Conservation (phyloP, 306 rosid genomes). For the Prunus davidiana region DNA sequence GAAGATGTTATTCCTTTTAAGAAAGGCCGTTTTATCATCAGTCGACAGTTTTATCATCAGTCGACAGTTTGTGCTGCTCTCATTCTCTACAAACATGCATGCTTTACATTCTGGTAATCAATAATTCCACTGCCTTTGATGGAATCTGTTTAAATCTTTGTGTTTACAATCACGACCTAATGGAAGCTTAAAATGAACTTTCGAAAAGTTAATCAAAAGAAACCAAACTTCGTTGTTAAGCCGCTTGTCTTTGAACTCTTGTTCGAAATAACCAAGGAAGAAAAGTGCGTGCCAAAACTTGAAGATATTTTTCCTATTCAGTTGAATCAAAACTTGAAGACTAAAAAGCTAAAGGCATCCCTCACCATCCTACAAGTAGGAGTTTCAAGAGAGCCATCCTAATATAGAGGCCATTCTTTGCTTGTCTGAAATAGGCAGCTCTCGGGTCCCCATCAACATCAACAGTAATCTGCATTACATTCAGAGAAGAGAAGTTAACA, state of each 20-base stretch:
- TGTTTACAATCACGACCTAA: not conserved
- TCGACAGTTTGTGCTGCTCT: not conserved
- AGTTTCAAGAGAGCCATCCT: conserved; percentile 87
- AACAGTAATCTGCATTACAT: conserved; percentile 57
- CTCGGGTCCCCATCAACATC: conserved; percentile 75
- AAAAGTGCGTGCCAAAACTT: not conserved
- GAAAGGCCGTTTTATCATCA: not conserved
- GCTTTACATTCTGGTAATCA: not conserved
- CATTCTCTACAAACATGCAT: not conserved
- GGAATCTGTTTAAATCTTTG: not conserved
- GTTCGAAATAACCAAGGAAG: not conserved
- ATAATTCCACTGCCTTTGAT: not conserved
- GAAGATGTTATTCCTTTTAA: not conserved
- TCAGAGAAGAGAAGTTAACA: not conserved
- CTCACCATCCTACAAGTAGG: conserved; percentile 73
- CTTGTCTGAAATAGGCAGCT: conserved; percentile 85
- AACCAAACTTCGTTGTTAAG: not conserved
- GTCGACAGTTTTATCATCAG: not conserved
- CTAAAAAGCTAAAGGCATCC: not conserved
- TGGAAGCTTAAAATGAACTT: not conserved
- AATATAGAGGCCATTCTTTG: conserved; percentile 79
- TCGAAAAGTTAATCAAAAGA: not conserved
- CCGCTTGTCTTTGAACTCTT: not conserved
- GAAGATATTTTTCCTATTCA: not conserved
- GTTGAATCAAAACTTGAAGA: not conserved